Percentiles rank a stretch among this genome's conserved stretches.
Conservation (phyloP, 306 rosid species). For the Biancaea sappan region DNA sequence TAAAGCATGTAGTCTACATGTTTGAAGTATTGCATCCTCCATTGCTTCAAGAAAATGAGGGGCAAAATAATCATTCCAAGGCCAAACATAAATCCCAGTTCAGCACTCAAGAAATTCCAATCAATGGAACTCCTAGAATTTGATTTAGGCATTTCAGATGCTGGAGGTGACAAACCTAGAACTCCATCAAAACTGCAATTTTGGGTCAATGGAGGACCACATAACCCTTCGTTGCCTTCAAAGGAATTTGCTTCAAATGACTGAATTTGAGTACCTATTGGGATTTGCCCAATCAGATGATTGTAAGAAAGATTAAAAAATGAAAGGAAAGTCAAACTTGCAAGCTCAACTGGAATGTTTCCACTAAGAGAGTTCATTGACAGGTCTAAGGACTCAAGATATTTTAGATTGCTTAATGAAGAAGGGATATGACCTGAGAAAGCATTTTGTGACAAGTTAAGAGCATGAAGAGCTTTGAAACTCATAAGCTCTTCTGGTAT, state of each 20-base stretch:
- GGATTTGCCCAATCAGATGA: background rate
- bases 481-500: constrained; percentile 2
- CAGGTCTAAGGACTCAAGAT: background rate
- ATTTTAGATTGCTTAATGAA: background rate
- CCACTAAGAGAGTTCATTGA: background rate
- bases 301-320: background rate
- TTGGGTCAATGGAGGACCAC: constrained; percentile 26
- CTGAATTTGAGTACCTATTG: background rate
- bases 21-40: constrained; percentile 5
- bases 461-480: background rate
- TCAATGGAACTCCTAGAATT: background rate
- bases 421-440: constrained; percentile 7
- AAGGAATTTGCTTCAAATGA: constrained; percentile 1
- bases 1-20: constrained; percentile 10
- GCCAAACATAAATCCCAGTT: constrained; percentile 14
- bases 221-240: constrained; percentile 29
- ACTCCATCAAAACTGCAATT: background rate
- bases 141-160: background rate
- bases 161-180: background rate
- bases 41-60: background rate
- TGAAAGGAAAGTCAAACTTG: background rate
- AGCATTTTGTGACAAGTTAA: background rate
- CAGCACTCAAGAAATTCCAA: constrained; percentile 8
- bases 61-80: constrained; percentile 1
- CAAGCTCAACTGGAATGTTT: background rate